A percentile compares a stretch with the other conserved stretches of the same genome.
These are phyloP conservation scores for Fonsecaea pedrosoi DNA, from an alignment of 2,329 filamentous ascomycete species.

Conservation along the genomic window DNA sequence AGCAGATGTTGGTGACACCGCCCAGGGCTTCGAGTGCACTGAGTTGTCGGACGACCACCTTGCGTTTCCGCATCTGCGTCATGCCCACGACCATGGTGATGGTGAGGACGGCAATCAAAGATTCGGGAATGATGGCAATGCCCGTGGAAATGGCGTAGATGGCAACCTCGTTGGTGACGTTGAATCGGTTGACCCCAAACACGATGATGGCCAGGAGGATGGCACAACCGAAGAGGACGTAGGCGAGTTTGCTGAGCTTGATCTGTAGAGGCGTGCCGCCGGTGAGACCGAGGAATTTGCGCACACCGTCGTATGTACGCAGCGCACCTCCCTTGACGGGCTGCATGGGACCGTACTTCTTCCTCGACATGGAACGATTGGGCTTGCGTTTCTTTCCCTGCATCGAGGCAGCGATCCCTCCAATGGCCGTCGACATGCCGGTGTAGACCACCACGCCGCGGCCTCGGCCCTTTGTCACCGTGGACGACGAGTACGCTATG, in stretches of 20 bases:
- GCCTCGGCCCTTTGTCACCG: slow-evolving; percentile 65
- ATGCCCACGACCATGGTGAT: slow-evolving; percentile 66
- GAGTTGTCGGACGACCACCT: slow-evolving; percentile 62
- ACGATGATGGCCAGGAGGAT: slow-evolving; percentile 68
- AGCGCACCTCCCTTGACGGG: slow-evolving; percentile 59
- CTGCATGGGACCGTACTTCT: slow-evolving; percentile 53
- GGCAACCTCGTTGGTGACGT: slow-evolving; percentile 63
- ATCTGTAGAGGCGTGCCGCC: slow-evolving; percentile 84
- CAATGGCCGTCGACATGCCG: slow-evolving; percentile 68
- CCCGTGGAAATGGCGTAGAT: slow-evolving; percentile 66
- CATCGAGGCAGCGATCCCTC: slow-evolving; percentile 64
- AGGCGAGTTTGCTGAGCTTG: slow-evolving; percentile 83
- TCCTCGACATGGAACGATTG: slow-evolving; percentile 53
- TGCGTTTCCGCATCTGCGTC: slow-evolving; percentile 60
- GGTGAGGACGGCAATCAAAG: slow-evolving; percentile 67
- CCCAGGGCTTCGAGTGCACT: slow-evolving; percentile 63
- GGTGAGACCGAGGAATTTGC: slow-evolving; percentile 64
- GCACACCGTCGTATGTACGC: slow-evolving; percentile 56
- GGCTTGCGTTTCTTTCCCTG: slow-evolving; percentile 57
- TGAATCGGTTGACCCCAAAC: slow-evolving; percentile 64
- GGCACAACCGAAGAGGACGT: slow-evolving; percentile 77
- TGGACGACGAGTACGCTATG: slow-evolving; percentile 67
- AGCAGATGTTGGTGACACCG: slow-evolving; percentile 62
- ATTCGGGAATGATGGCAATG: slow-evolving; percentile 68
- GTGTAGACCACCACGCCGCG: slow-evolving; percentile 65